Base-by-base conservation (phyloP, 139 green algal species). In the Spirogloea muscicola region DNA sequence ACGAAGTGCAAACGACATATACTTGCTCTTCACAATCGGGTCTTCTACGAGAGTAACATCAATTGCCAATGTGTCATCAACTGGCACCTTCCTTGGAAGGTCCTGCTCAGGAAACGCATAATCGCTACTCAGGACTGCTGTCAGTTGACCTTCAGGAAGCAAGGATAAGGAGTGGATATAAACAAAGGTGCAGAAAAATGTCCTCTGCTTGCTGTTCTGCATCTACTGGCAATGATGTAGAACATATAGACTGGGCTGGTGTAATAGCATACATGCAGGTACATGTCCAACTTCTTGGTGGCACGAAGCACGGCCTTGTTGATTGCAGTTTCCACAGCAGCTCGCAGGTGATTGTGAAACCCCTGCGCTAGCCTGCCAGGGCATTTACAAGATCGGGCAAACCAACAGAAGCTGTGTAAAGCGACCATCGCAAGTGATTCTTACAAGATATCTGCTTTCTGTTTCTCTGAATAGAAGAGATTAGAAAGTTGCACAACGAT, bases 1-100 rank as follows among this genome's bases (percentile, higher is more conserved):
- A 34, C 5, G 33, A 21, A 31, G n/a, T 18, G 25, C 36, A 7
- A 76, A 46, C 13, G 55, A 75, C 5, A 76, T 9, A 18, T 42
- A n/a, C 31, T 75, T 57, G 31, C 3, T 48, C 3, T 5, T 29
- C 5, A 76, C 58, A 58, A 72, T 10, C 31, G 68, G 68, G 58
- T 76, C 38, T 4, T 48, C 31, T 10, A 55, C 16, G 7, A 76
- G 25, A 29, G 68, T 76, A 3, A 36, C 6, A 13, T 76, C 68
- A 37, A 76, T 76, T 9, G 68, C 68, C 34, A 57, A 52, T 5
- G 31, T 5, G 3, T 68, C 34, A 58, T 76, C 68, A 3, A 76
- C 58, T 18, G 48, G 4, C 29, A 76, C 33, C 7, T 33, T 52
- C 4, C 55, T 6, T 59, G 68, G 68, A 27, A 75, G 34, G 9